These are phyloP conservation scores for Cydonia oblonga DNA, from an alignment of 331 rosid genomes.

Conservation along the genomic window DNA sequence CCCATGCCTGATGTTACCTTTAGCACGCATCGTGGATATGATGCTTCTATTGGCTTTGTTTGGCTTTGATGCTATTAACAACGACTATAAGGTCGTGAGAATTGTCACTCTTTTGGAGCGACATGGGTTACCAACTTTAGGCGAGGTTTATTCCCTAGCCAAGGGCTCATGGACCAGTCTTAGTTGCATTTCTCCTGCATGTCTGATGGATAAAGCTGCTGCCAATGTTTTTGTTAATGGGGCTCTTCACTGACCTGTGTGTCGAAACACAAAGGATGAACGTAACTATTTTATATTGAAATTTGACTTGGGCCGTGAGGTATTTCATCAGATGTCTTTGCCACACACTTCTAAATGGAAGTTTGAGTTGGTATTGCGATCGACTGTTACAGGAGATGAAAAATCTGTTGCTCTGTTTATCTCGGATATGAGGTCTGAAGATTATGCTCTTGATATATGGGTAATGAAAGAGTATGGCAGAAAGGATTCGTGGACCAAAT, in stretches of 20 bases:
- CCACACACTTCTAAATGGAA: background rate
- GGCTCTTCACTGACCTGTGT: slow-evolving; percentile 16
- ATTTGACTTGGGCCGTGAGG: slow-evolving; percentile 10
- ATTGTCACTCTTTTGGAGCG: background rate
- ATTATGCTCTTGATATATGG: background rate
- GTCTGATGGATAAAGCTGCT: background rate
- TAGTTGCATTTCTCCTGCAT: slow-evolving; percentile 8
- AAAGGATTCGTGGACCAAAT: background rate
- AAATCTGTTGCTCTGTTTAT: background rate
- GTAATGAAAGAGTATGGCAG: background rate
- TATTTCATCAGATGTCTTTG: slow-evolving; percentile 7
- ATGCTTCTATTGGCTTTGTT: slow-evolving; percentile 1
- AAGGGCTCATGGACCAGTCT: slow-evolving; percentile 13
- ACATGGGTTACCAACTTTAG: background rate
- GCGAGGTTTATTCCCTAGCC: slow-evolving; percentile 21
- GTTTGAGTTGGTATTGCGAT: background rate
- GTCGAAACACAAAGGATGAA: background rate
- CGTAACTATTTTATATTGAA: slow-evolving; percentile 11
- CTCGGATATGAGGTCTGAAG: background rate
- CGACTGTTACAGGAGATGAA: background rate
- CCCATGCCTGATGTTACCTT: background rate
- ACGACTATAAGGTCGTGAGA: slow-evolving; percentile 20
- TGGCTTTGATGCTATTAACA: slow-evolving; percentile 14
- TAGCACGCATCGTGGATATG: background rate
- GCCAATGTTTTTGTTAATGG: slow-evolving; percentile 2